Conservation (phyloP, 2,329 filamentous ascomycete genomes). For the Aspergillus pseudoviridinutans region DNA sequence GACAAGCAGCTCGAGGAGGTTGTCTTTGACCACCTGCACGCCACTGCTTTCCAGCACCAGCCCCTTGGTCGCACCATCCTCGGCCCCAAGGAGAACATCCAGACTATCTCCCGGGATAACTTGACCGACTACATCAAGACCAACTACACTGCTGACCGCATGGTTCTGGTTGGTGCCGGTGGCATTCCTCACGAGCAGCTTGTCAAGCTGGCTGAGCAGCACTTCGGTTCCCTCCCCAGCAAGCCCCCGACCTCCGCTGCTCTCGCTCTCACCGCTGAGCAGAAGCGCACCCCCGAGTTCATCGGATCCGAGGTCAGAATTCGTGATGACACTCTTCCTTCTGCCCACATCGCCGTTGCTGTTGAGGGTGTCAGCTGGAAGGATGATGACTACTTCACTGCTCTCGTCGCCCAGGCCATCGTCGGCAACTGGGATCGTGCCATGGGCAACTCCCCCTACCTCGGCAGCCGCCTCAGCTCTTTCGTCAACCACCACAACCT, state of each 20-base stretch:
- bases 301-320: conserved; percentile 93
- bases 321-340: conserved; percentile 92
- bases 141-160: conserved; percentile 99
- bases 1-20: conserved; percentile 99
- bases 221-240: conserved; percentile 77
- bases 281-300: conserved; percentile 89
- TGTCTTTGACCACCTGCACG: conserved; percentile 97
- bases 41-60: conserved; percentile 95
- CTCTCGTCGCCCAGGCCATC: conserved; percentile 93
- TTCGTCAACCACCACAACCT: conserved; percentile 92
- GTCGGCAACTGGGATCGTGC: conserved; percentile 99
- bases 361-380: conserved; percentile 99
- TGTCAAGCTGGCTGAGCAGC: conserved; percentile 92
- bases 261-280: conserved; percentile 64
- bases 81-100: conserved; percentile 96
- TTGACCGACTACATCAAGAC: conserved; percentile 95
- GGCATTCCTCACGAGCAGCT: conserved; percentile 91
- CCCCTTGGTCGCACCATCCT: conserved; percentile 96
- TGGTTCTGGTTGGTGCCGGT: conserved; percentile 95
- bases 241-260: conserved; percentile 71
- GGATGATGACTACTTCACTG: conserved; percentile 98
- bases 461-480: conserved; percentile 96
- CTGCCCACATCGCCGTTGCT: conserved; percentile 95
- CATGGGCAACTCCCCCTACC: conserved; percentile 94
- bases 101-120: conserved; percentile 88